Evolutionary conservation across 2,329 filamentous ascomycete species (phyloP).

Genomic region (Ophiocordyceps camponoti-saundersi): DNA sequence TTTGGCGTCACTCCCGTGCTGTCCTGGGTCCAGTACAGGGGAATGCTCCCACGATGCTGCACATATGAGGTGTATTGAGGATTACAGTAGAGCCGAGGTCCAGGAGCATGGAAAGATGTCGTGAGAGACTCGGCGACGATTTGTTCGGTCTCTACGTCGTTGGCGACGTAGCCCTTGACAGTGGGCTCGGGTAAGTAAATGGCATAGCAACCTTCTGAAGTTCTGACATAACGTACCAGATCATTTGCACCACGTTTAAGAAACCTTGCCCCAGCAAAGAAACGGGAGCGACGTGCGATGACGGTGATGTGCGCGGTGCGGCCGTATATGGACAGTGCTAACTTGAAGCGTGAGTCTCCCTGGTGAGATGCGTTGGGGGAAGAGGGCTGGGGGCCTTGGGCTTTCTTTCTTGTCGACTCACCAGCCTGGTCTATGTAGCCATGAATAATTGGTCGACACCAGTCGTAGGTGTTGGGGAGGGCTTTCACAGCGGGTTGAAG

Average conservation of each 20-base stretch:
- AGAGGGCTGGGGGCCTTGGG: too few relatives aligned
- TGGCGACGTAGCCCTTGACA: conserved; percentile 73
- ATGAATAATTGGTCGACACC: conserved; percentile 91
- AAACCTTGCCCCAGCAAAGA: conserved; percentile 88
- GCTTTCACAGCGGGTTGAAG: conserved; percentile 54
- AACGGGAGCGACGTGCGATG: conserved; percentile 78
- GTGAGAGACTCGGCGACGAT: conserved; percentile 90
- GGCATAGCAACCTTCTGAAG: background rate
- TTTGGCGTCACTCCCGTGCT: conserved; percentile 91
- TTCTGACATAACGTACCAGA: conserved; percentile 25
- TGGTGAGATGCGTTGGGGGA: background rate
- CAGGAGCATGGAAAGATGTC: conserved; percentile 88
- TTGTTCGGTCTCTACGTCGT: conserved; percentile 97
- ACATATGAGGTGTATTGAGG: conserved; percentile 92
- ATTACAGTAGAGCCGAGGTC: conserved; percentile 68
- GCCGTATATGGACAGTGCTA: conserved; percentile 67
- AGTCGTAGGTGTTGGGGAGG: conserved; percentile 74
- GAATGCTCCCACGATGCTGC: conserved; percentile 92
- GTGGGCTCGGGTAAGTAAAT: background rate
- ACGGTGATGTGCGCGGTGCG: conserved; percentile 82
- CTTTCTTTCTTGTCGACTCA: conserved; percentile 6
- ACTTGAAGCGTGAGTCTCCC: too few relatives aligned
- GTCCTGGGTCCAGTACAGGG: conserved; percentile 93
- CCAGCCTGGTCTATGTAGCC: conserved; percentile 86
- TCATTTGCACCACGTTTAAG: conserved; percentile 92